Percentiles rank a stretch among this genome's conserved stretches.
Evolutionary conservation across 2,329 filamentous ascomycete species (phyloP).

Genomic region (Aspergillus sp.): DNA sequence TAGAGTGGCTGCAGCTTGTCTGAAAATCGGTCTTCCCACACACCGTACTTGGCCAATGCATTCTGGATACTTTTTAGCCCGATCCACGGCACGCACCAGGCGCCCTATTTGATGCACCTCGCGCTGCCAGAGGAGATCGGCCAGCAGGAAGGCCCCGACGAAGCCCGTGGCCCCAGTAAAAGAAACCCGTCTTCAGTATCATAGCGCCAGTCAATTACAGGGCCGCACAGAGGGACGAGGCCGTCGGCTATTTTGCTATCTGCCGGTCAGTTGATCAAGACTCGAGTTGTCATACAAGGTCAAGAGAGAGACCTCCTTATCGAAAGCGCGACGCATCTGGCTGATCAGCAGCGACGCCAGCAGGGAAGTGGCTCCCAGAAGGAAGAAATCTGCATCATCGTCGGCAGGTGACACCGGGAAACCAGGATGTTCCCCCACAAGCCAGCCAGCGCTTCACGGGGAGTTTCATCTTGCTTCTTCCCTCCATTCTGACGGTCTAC

Average conservation of each 20-base stretch:
- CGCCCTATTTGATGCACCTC: constrained; percentile 54
- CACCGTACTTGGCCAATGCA: constrained; percentile 6
- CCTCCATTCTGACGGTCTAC: too few species aligned
- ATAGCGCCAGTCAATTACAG: constrained; percentile 10
- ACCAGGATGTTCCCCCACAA: constrained; percentile 6
- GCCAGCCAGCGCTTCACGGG: not conserved
- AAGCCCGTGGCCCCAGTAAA: constrained; percentile 80
- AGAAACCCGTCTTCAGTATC: constrained; percentile 46
- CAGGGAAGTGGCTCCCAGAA: constrained; percentile 14
- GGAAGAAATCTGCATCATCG: constrained; percentile 14
- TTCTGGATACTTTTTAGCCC: constrained; percentile 4
- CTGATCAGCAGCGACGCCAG: constrained; percentile 13
- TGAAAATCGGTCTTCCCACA: constrained; percentile 3
- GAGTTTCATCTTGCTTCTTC: not conserved
- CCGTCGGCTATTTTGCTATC: constrained; percentile 12
- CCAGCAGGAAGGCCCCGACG: constrained; percentile 65
- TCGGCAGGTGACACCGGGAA: not conserved
- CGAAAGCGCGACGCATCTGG: constrained; percentile 9
- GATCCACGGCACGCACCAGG: constrained; percentile 59
- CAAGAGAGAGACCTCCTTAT: constrained; percentile 7
- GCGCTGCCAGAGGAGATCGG: constrained; percentile 54
- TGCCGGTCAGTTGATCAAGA: constrained; percentile 4
- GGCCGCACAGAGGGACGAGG: constrained; percentile 1
- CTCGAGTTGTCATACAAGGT: constrained; percentile 15
- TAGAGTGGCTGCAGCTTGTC: constrained; percentile 8